Evolutionary conservation across 176 grass and related monocot species (phyloP), one percentile per base, ranked within the genome.

Genomic region (Bolboschoenus planiculmis): DNA sequence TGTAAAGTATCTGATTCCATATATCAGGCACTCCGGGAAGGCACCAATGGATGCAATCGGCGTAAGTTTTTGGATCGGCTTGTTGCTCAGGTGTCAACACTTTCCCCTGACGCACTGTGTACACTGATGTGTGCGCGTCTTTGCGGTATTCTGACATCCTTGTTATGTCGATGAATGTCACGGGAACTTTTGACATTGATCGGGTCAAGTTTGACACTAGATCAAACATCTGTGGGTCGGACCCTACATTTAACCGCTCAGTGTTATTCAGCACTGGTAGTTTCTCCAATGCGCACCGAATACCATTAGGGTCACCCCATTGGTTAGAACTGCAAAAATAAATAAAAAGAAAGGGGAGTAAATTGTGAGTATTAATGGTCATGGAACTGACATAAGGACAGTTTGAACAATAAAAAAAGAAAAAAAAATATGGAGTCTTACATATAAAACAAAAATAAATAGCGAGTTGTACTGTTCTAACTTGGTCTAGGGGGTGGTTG

Each of bases 21-120:
- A 91, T 86, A 34, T 95, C 96, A 0, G 96, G 92, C 34, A 98
- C 79, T 27, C 96, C 96, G 0, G 96, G 92, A 31, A 99, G 89
- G 61, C 96, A 99, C 96, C 96, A 95, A 21, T 95, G 96, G 54
- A 99, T 95, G 83, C 96, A 95, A 68, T 99, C 96, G 0, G 96
- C 89, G 1, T 85, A 99, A 30, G 81, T 93, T 20, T 58, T 55
- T 0, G 87, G 96, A 10, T 99, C 18, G 0, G 84, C 87, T 82
- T 95, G 85, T 81, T 99, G 92, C 87, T 94, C 63, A 0, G 91
- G 30, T 1, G 96, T 93, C 84, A 99, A 83, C 62, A 93, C 3
- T 10, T 90, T 87, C 9, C 91, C 90, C 78, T 88, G 89, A 53
- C 86, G 87, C 62, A 99, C 13, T 13, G 96, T 36, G 48, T 95